These are phyloP conservation scores for Pichia scutulata DNA, from an alignment of 805 yeast genomes.

Conservation along the genomic window DNA sequence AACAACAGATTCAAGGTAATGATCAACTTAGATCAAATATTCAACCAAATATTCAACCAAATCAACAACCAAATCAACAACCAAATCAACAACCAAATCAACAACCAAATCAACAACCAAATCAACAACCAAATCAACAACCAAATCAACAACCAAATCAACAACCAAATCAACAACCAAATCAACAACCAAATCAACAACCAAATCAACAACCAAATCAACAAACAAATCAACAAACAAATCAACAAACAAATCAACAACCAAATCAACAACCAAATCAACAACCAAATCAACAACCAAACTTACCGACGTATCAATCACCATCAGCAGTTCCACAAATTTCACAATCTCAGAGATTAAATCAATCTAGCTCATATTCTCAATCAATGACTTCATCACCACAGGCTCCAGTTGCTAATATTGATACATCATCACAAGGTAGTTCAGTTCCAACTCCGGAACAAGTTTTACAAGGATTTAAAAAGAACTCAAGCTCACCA, in stretches of 20 bases:
- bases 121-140: constrained; percentile 12
- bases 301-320: not conserved
- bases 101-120: no score
- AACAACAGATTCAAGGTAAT: constrained; percentile 32
- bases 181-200: constrained; percentile 12
- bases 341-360: not conserved
- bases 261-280: constrained; percentile 12
- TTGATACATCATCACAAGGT: constrained; percentile 2
- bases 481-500: constrained; percentile 8
- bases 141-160: not conserved
- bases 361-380: not conserved
- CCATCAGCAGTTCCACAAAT: not conserved
- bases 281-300: constrained; percentile 1
- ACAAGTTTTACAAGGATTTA: constrained; percentile 14
- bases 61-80: not conserved
- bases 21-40: constrained; percentile 14
- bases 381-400: constrained; percentile 3
- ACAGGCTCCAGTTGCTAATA: not conserved
- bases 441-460: constrained; percentile 21
- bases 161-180: not conserved
- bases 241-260: not conserved
- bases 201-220: not conserved
- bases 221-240: constrained; percentile 2
- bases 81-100: not conserved
- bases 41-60: constrained; percentile 13